These are phyloP conservation scores for Aristolochia californica DNA, from an alignment of 164 flowering plant species.

Conservation along the genomic window DNA sequence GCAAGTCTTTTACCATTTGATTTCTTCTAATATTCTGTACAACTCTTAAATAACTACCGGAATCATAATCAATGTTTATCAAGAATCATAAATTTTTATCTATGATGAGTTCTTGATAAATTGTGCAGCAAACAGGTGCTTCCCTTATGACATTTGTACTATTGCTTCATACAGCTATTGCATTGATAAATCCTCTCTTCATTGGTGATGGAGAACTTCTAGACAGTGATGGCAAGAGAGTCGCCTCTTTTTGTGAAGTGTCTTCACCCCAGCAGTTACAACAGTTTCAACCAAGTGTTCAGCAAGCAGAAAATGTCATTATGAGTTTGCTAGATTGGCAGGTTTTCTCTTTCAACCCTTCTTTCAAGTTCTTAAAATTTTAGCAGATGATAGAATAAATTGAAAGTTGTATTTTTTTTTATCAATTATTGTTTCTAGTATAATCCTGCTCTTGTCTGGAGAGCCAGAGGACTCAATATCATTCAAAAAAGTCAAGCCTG, in stretches of 20 bases:
- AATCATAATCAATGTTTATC: not conserved
- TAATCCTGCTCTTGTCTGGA: too few species aligned
- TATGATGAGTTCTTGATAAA: too few species aligned
- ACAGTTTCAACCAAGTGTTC: conserved; percentile 35
- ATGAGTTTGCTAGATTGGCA: conserved; percentile 76
- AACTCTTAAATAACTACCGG: not conserved
- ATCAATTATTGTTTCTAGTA: too few species aligned
- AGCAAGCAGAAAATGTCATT: conserved; percentile 38
- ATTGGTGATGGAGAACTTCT: conserved; percentile 41
- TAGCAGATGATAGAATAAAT: too few species aligned
- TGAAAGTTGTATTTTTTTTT: too few species aligned
- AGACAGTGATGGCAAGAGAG: conserved; percentile 34
- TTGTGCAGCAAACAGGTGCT: not conserved
- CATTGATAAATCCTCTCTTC: conserved; percentile 55
- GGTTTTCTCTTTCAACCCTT: conserved; percentile 25
- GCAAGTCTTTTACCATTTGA: not conserved
- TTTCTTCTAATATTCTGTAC: not conserved
- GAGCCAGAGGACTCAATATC: too few species aligned
- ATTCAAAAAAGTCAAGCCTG: too few species aligned
- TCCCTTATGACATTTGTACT: not conserved
- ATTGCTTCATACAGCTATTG: conserved; percentile 43
- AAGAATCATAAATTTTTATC: not conserved
- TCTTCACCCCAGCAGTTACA: conserved; percentile 52
- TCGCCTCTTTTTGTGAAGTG: conserved; percentile 49
- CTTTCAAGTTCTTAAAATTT: too few species aligned